phyloP scores from a whole-genome alignment of 331 rosid genomes.

The Acacia concinna region DNA sequence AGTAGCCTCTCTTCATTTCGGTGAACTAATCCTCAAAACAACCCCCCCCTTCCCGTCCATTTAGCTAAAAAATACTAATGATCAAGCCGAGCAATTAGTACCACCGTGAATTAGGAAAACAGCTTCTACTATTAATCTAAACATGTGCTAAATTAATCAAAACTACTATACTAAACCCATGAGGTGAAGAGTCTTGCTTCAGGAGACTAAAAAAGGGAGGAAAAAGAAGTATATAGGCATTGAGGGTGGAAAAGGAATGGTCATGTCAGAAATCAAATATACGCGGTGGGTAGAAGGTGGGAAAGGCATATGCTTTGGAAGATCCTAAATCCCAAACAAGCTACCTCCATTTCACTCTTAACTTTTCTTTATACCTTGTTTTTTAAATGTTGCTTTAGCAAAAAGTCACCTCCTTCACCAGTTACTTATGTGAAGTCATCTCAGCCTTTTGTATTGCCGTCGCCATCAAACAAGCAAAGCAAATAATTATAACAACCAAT shows the following conservation, averaged over 20 bases:
- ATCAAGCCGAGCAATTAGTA: background rate
- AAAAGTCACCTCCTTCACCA: slow-evolving; percentile 43
- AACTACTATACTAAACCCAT: slow-evolving; percentile 6
- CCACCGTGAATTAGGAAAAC: too few relatives aligned
- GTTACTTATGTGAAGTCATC: slow-evolving; percentile 49
- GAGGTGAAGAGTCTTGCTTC: background rate
- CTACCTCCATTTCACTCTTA: slow-evolving; percentile 34
- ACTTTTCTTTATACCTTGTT: slow-evolving; percentile 14
- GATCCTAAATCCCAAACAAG: slow-evolving; percentile 66
- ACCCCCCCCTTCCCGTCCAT: too few relatives aligned
- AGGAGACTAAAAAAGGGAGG: background rate
- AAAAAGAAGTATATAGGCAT: background rate
- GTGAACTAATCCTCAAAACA: background rate
- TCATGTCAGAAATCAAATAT: background rate
- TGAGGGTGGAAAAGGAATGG: background rate
- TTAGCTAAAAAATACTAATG: too few relatives aligned
- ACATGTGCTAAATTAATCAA: too few relatives aligned
- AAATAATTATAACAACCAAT: slow-evolving; percentile 55
- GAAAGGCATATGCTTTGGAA: slow-evolving; percentile 75
- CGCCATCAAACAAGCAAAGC: slow-evolving; percentile 37
- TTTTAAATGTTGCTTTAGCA: slow-evolving; percentile 34
- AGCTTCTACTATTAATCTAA: too few relatives aligned
- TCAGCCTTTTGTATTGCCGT: slow-evolving; percentile 44
- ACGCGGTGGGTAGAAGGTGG: slow-evolving; percentile 46
- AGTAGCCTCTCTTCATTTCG: background rate